Evolutionary conservation across 176 grass and related monocot species (phyloP).

Genomic region (Triticum urartu): DNA sequence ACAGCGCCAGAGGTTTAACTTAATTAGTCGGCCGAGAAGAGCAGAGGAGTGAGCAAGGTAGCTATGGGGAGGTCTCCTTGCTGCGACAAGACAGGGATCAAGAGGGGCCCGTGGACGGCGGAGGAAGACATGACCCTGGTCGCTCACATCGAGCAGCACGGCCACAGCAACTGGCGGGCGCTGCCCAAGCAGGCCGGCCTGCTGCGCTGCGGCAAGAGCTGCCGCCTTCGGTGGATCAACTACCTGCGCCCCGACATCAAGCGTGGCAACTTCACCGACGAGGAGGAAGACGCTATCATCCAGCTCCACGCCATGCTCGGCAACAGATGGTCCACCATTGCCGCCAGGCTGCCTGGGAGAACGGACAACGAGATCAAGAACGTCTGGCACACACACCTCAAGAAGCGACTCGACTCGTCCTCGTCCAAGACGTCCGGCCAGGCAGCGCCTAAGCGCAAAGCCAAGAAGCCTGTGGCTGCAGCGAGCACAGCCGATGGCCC

Average conservation of each 20-base stretch:
- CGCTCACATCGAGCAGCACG: conserved; percentile 63
- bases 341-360: conserved; percentile 74
- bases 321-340: conserved; percentile 84
- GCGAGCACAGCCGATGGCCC: neutral
- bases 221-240: conserved; percentile 88
- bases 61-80: conserved; percentile 72
- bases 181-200: conserved; percentile 75
- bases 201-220: conserved; percentile 84
- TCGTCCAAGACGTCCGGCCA: neutral
- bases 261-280: conserved; percentile 71
- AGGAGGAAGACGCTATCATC: conserved; percentile 82
- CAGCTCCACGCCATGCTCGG: conserved; percentile 60
- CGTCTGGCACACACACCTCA: conserved; percentile 80
- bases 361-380: conserved; percentile 99
- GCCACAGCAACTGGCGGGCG: conserved; percentile 85
- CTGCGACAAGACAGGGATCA: conserved; percentile 80
- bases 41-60: neutral
- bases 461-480: neutral
- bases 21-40: neutral
- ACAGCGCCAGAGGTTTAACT: neutral
- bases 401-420: conserved; percentile 44
- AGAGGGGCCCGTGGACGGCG: conserved; percentile 70
- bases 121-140: conserved; percentile 68
- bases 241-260: conserved; percentile 86
- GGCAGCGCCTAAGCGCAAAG: conserved; percentile 28